These are phyloP conservation scores for Saccharomyces paradoxus DNA, from an alignment of 805 yeast genomes.

Conservation along the genomic window DNA sequence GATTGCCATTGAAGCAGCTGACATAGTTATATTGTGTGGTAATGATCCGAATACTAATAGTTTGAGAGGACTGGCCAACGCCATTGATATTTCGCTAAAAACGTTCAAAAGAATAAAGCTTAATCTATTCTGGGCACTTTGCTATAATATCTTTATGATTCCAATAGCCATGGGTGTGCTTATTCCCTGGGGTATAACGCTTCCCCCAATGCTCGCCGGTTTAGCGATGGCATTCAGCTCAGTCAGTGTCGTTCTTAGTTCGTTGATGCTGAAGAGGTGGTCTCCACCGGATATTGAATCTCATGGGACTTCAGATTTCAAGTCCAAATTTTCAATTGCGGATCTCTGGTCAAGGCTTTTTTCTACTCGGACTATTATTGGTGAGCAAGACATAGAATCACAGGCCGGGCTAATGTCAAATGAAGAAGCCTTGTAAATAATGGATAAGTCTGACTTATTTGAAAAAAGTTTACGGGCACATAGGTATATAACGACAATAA, in stretches of 20 bases:
- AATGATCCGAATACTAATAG: constrained; percentile 16
- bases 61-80: constrained; percentile 46
- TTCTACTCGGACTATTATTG: neutral
- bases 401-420: constrained; percentile 9
- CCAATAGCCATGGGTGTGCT: constrained; percentile 94
- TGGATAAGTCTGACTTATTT: neutral
- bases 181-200: constrained; percentile 63
- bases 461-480: neutral
- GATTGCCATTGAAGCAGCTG: constrained; percentile 95
- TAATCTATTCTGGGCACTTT: constrained; percentile 80
- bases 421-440: neutral
- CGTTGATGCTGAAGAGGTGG: constrained; percentile 67
- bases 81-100: constrained; percentile 57
- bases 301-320: neutral
- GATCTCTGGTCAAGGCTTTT: constrained; percentile 1
- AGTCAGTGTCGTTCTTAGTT: constrained; percentile 76
- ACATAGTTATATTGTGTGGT: constrained; percentile 62
- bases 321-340: neutral
- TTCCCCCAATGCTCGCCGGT: constrained; percentile 86
- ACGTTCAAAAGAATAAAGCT: constrained; percentile 69
- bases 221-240: constrained; percentile 91
- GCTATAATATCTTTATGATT: constrained; percentile 76
- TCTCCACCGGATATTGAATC: constrained; percentile 23
- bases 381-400: constrained; percentile 15
- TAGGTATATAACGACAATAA: neutral